phyloP scores from a whole-genome alignment of 2,329 filamentous ascomycete genomes.

The Nemania abortiva region DNA sequence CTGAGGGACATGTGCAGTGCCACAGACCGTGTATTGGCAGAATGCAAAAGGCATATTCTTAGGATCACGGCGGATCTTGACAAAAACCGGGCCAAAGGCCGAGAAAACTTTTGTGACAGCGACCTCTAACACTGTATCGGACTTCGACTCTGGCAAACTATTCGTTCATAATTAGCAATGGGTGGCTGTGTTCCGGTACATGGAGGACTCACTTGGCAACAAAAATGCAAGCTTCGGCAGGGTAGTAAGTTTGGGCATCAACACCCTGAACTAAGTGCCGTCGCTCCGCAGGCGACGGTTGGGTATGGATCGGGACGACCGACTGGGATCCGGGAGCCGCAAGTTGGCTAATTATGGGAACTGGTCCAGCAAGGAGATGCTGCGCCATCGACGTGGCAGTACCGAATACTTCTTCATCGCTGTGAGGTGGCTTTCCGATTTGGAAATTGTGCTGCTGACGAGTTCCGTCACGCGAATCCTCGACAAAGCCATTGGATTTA shows the following conservation, averaged over 20 bases:
- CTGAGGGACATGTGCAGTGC: not conserved
- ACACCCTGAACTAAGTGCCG: conserved; percentile 50
- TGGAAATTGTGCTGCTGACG: conserved; percentile 34
- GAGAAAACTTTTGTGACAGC: conserved; percentile 66
- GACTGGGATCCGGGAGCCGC: conserved; percentile 9
- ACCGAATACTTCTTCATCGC: conserved; percentile 38
- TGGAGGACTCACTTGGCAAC: conserved; percentile 70
- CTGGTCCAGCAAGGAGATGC: conserved; percentile 13
- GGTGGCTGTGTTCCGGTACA: conserved; percentile 5
- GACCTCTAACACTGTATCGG: conserved; percentile 64
- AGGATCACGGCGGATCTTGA: conserved; percentile 72
- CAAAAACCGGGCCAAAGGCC: conserved; percentile 67
- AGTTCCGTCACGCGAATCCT: conserved; percentile 13
- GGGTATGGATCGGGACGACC: conserved; percentile 30
- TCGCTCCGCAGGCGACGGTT: conserved; percentile 32
- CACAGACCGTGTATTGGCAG: conserved; percentile 70
- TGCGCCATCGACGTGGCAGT: conserved; percentile 17
- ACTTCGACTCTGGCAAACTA: conserved; percentile 64
- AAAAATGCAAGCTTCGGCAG: conserved; percentile 70
- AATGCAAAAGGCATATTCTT: conserved; percentile 73
- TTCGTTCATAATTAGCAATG: conserved; percentile 9
- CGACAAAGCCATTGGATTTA: conserved; percentile 10
- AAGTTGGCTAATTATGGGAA: conserved; percentile 22
- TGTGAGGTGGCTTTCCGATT: conserved; percentile 34
- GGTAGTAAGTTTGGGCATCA: conserved; percentile 66